Evolutionary conservation across 805 yeast genomes (phyloP).

Genomic region (Wickerhamiella parazyma): DNA sequence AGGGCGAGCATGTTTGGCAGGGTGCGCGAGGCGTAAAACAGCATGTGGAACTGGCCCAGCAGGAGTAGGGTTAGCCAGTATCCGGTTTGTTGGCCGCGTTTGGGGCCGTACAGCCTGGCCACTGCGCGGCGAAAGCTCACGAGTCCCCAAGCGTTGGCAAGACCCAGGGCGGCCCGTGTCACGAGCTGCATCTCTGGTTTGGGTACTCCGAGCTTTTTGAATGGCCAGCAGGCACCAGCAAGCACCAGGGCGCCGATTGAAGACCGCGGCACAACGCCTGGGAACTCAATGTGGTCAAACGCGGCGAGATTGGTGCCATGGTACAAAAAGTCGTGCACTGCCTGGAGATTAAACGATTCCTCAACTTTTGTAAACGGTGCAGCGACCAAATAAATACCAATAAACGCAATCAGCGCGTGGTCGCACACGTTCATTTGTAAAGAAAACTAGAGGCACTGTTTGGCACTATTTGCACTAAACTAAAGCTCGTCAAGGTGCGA

Average conservation of each 20-base stretch:
- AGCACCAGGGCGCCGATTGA: constrained; percentile 58
- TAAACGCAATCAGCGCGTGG: constrained; percentile 32
- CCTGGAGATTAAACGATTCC: constrained; percentile 85
- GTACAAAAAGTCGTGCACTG: constrained; percentile 64
- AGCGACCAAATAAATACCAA: constrained; percentile 36
- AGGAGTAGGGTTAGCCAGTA: constrained; percentile 48
- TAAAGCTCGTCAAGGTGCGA: constrained; percentile 6
- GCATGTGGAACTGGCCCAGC: constrained; percentile 61
- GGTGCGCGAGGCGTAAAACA: constrained; percentile 70
- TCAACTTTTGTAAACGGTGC: constrained; percentile 89
- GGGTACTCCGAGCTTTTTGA: constrained; percentile 22
- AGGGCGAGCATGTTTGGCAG: constrained; percentile 73
- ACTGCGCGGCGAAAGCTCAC: constrained; percentile 36
- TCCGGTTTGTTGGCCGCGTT: constrained; percentile 11
- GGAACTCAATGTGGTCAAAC: constrained; percentile 67
- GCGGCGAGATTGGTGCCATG: constrained; percentile 38
- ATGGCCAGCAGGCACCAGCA: constrained; percentile 32
- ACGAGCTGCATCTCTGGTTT: constrained; percentile 40
- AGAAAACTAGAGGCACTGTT: not conserved
- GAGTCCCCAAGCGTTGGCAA: constrained; percentile 43
- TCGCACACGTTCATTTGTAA: constrained; percentile 19
- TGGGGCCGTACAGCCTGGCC: constrained; percentile 17
- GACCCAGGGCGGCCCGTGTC: constrained; percentile 49
- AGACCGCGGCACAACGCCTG: constrained; percentile 82
- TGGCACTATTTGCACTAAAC: not conserved